Percentiles rank a stretch among this genome's conserved stretches.
Evolutionary conservation across 805 yeast species (phyloP).

Genomic region (Zygosaccharomyces bailii): DNA sequence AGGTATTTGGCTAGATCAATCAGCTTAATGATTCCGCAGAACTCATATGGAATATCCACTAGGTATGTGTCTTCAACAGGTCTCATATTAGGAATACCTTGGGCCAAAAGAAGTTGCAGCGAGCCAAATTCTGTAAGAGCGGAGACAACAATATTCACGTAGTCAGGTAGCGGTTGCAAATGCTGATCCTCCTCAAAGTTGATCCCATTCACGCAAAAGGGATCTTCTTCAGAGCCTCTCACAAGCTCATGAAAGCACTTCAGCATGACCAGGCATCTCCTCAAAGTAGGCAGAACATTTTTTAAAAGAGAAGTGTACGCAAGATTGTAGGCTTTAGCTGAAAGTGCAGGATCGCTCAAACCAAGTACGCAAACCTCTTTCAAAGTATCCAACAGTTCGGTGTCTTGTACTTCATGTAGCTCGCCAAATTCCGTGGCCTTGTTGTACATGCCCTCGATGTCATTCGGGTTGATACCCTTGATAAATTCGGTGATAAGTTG

Average conservation of each 20-base stretch:
- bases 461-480: conserved; percentile 15
- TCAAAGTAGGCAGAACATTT: conserved; percentile 27
- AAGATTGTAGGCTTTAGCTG: conserved; percentile 17
- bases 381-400: conserved; percentile 8
- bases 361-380: conserved; percentile 14
- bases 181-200: conserved; percentile 18
- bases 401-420: conserved; percentile 9
- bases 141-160: conserved; percentile 16
- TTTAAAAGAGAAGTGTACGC: conserved; percentile 25
- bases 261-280: conserved; percentile 35
- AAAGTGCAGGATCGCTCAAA: conserved; percentile 12
- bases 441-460: conserved; percentile 12
- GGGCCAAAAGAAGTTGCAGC: conserved; percentile 12
- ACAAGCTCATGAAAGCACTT: conserved; percentile 32
- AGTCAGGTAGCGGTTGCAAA: conserved; percentile 9
- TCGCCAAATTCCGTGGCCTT: conserved; percentile 9
- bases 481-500: conserved; percentile 20
- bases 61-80: conserved; percentile 17
- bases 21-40: conserved; percentile 53
- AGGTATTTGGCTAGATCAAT: conserved; percentile 50
- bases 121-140: conserved; percentile 19
- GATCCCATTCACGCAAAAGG: conserved; percentile 25
- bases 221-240: conserved; percentile 26
- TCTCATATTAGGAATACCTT: conserved; percentile 10
- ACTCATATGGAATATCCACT: conserved; percentile 36